phyloP scores from a whole-genome alignment of 2,329 filamentous ascomycete species.

The Diaporthe caulivora region DNA sequence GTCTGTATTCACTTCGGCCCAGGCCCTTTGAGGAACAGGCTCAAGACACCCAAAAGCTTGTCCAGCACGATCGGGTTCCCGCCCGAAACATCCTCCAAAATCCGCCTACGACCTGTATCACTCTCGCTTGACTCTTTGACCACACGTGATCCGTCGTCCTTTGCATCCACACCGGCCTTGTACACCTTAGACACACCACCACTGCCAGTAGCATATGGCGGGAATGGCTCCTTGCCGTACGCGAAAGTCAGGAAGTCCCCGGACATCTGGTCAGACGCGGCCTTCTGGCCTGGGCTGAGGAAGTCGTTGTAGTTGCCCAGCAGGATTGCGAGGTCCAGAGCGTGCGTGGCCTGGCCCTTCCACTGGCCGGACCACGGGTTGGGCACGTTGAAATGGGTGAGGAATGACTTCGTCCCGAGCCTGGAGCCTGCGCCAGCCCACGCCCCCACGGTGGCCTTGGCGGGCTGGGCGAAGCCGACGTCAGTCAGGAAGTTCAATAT shows the following conservation, averaged over 20 bases:
- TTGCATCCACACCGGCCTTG: constrained; percentile 29
- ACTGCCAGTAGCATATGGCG: constrained; percentile 1
- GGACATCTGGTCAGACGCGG: constrained; percentile 50
- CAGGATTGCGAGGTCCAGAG: constrained; percentile 58
- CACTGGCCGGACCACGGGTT: constrained; percentile 60
- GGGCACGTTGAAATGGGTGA: constrained; percentile 57
- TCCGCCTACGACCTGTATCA: constrained; percentile 23
- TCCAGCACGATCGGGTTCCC: constrained; percentile 35
- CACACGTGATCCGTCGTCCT: constrained; percentile 24
- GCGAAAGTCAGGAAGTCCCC: constrained; percentile 54
- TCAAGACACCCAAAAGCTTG: constrained; percentile 35
- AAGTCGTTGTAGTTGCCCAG: constrained; percentile 60
- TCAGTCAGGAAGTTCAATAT: constrained; percentile 36
- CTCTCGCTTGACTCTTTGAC: constrained; percentile 9
- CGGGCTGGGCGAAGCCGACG: constrained; percentile 29
- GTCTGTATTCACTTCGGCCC: constrained; percentile 17
- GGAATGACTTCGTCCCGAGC: constrained; percentile 30
- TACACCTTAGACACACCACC: constrained; percentile 33
- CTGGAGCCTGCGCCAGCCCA: constrained; percentile 21
- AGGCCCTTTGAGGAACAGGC: constrained; percentile 36
- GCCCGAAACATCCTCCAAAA: constrained; percentile 31
- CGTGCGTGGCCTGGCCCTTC: constrained; percentile 56
- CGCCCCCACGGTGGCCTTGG: constrained; percentile 24
- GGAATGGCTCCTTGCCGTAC: constrained; percentile 47
- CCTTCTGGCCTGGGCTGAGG: constrained; percentile 49